Evolutionary conservation across 164 flowering plant species (phyloP), one percentile per base, ranked within the genome.

Genomic region (Dillenia suffruticosa): DNA sequence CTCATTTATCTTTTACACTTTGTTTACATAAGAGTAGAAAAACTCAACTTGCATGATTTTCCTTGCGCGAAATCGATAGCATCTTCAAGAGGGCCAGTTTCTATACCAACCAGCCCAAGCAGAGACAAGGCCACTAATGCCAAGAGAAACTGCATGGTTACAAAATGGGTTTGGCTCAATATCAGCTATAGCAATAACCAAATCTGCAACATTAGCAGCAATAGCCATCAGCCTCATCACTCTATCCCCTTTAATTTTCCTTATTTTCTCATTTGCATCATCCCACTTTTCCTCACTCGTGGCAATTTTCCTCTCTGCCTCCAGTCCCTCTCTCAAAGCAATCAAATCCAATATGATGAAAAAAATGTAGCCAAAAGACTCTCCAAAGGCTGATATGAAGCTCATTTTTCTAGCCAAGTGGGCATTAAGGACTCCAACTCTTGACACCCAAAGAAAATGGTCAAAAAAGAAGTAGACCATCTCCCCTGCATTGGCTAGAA

Each of bases 61-160:
- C 40, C 40, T 32, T 32, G 40, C 7, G 4, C 40, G 6, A 32
- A 32, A 32, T 32, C 5, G 40, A 32, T 32, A 32, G 40, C 40
- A 54, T n/a, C 51, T 62, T 77, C 59, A 82, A 9, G 85, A 74
- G 6, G 98, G 95, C 98, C 98, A 94, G 57, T 94, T 94, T 61
- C 98, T 82, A 61, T 94, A 94, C 98, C 96, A 94, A 59, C 96
- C 98, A 62, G 97, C 90, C 98, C 96, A 94, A 13, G 98, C 96
- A 64, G 98, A 94, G 57, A 94, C 98, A 67, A 94, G 64, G 5
- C 98, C 97, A 64, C 95, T 87, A 57, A 90, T 86, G 5, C 98
- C 97, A 45, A 94, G 81, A n/a, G 95, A 78, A 11, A 94, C 83
- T 3, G 90, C 70, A 57, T 89, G 97, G 78, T 82, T 84, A 57